Conservation (phyloP, 1,139 yeast genomes). For the Candida buenavistaensis region DNA sequence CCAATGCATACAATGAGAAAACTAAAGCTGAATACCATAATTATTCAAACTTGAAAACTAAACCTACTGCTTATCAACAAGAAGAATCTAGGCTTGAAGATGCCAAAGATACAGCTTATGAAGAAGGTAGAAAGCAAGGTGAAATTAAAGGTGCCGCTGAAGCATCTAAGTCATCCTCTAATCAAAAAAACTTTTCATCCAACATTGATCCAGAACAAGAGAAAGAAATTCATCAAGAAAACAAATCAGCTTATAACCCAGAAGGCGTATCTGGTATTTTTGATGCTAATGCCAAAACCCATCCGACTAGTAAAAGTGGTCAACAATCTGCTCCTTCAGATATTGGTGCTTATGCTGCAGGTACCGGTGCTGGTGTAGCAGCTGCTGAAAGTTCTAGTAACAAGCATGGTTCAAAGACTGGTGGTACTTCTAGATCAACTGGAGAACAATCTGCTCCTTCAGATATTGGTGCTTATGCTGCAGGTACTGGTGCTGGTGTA, state of each 20-base stretch:
- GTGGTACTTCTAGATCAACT: too few species aligned
- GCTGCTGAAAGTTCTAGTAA: constrained; percentile 4
- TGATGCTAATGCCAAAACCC: constrained; percentile 13
- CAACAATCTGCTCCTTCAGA: constrained; percentile 1
- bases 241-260: constrained; percentile 32
- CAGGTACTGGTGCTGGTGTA: constrained; percentile 6
- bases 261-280: constrained; percentile 24
- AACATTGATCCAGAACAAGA: constrained; percentile 19
- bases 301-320: too few species aligned
- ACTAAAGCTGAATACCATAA: constrained; percentile 26
- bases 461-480: too few species aligned
- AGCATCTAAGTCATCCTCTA: neutral
- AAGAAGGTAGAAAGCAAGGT: constrained; percentile 14
- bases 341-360: constrained; percentile 4
- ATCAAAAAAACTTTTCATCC: neutral
- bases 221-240: constrained; percentile 24
- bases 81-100: constrained; percentile 15
- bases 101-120: constrained; percentile 19
- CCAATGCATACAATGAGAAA: constrained; percentile 5
- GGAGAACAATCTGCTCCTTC: too few species aligned
- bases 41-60: constrained; percentile 29
- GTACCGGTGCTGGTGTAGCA: constrained; percentile 5
- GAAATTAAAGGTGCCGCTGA: constrained; percentile 8
- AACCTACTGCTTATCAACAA: constrained; percentile 26
- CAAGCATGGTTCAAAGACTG: too few species aligned